A percentile compares a stretch with the other conserved stretches of the same genome.
phyloP scores from a whole-genome alignment of 1,284 basidiomycete species.

The Bondarzewia mesenterica region DNA sequence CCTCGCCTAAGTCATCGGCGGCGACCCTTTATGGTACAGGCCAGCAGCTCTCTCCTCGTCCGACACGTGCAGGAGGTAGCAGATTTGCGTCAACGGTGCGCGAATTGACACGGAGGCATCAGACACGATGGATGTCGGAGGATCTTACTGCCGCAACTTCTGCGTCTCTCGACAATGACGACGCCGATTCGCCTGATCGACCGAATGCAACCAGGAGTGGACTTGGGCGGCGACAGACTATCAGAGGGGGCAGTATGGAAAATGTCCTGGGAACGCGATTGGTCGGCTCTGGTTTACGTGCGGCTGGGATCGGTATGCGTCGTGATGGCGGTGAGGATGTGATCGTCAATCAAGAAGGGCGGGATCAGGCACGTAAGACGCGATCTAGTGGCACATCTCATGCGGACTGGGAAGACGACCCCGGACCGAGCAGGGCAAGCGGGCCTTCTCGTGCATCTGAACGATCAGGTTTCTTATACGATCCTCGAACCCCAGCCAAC shows the following conservation, averaged over 20 bases:
- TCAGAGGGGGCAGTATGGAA: constrained; percentile 58
- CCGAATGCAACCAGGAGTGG: constrained; percentile 13
- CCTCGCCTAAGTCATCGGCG: constrained; percentile 14
- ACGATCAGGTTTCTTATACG: constrained; percentile 3
- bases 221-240: constrained; percentile 19
- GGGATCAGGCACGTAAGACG: constrained; percentile 11
- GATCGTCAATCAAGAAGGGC: constrained; percentile 21
- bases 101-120: constrained; percentile 37
- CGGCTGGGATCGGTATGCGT: constrained; percentile 52
- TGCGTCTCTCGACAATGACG: constrained; percentile 20
- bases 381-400: constrained; percentile 18
- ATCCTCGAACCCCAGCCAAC: constrained; percentile 12
- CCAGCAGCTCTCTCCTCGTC: constrained; percentile 18
- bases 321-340: constrained; percentile 29
- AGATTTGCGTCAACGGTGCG: constrained; percentile 35
- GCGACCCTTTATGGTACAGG: constrained; percentile 10
- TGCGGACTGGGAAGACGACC: constrained; percentile 9
- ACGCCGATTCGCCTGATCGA: constrained; percentile 19
- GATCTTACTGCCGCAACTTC: constrained; percentile 19
- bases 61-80: constrained; percentile 24
- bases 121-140: constrained; percentile 41
- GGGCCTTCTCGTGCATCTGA: constrained; percentile 5
- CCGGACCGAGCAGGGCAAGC: constrained; percentile 3
- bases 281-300: constrained; percentile 60
- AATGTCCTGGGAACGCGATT: constrained; percentile 47